These are phyloP conservation scores for Leccinum sublutescens DNA, from an alignment of 768 basidiomycete species.

Conservation along the genomic window DNA sequence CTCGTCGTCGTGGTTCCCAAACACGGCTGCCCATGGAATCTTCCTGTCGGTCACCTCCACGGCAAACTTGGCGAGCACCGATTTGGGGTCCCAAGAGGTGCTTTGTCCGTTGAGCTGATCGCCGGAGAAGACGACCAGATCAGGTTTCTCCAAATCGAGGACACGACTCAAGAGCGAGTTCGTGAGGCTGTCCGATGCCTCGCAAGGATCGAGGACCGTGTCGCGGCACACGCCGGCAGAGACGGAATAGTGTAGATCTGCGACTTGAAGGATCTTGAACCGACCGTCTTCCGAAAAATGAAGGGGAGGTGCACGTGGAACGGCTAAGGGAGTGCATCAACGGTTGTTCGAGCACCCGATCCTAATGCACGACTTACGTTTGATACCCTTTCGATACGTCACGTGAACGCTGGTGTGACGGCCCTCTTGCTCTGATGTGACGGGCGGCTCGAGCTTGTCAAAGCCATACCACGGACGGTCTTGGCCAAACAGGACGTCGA, in stretches of 20 bases:
- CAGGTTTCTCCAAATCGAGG: conserved; percentile 81
- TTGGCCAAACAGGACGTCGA: conserved; percentile 90
- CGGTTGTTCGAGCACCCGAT: neutral
- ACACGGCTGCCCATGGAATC: conserved; percentile 89
- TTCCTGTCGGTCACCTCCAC: conserved; percentile 66
- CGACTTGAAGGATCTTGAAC: conserved; percentile 88
- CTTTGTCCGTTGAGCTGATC: conserved; percentile 94
- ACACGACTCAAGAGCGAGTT: conserved; percentile 65
- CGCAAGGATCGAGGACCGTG: conserved; percentile 49
- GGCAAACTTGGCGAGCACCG: conserved; percentile 87
- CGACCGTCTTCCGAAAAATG: conserved; percentile 82
- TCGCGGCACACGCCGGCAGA: conserved; percentile 77
- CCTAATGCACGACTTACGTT: conserved; percentile 44
- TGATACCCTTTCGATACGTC: conserved; percentile 70
- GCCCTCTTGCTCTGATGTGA: conserved; percentile 43
- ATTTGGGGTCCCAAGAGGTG: conserved; percentile 85
- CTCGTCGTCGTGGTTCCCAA: conserved; percentile 94
- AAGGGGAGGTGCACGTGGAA: conserved; percentile 71
- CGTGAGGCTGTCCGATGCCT: conserved; percentile 76
- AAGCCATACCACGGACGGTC: conserved; percentile 86
- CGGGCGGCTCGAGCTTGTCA: conserved; percentile 61
- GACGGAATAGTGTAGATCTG: conserved; percentile 92
- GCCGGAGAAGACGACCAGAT: conserved; percentile 88
- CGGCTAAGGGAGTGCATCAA: conserved; percentile 38
- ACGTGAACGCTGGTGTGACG: conserved; percentile 56